Percentiles rank a stretch among this genome's conserved stretches.
Evolutionary conservation across 2,329 filamentous ascomycete genomes (phyloP).

Genomic region (Botryosphaeria agaves): DNA sequence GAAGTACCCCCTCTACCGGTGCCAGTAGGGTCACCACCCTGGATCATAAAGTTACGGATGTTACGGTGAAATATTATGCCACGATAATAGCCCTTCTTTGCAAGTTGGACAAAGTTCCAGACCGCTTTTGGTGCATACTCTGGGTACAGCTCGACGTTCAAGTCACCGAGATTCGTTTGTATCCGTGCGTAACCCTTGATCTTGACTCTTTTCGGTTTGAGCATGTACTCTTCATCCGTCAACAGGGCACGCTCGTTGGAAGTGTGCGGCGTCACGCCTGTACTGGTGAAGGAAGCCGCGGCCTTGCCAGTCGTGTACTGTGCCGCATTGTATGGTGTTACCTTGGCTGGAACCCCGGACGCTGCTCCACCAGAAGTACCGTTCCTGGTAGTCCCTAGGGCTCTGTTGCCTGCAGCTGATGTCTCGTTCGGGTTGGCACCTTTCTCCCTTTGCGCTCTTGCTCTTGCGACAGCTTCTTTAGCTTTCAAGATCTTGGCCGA

Average conservation of each 20-base stretch:
- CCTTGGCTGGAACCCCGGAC: slow-evolving; percentile 13
- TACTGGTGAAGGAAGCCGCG: slow-evolving; percentile 89
- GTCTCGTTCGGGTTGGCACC: slow-evolving; percentile 9
- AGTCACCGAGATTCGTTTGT: slow-evolving; percentile 64
- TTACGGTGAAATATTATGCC: slow-evolving; percentile 79
- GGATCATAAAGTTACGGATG: slow-evolving; percentile 90
- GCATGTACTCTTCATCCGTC: slow-evolving; percentile 91
- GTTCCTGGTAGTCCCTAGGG: slow-evolving; percentile 39
- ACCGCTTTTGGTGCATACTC: slow-evolving; percentile 86
- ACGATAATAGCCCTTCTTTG: slow-evolving; percentile 81
- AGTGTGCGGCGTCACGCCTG: slow-evolving; percentile 81
- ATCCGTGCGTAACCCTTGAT: slow-evolving; percentile 83
- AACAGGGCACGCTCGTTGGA: slow-evolving; percentile 72
- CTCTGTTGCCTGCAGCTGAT: slow-evolving; percentile 11
- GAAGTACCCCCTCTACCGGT: slow-evolving; percentile 77
- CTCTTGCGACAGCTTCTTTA: slow-evolving; percentile 85
- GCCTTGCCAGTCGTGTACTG: slow-evolving; percentile 79
- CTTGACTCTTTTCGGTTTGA: slow-evolving; percentile 78
- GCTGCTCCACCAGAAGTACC: slow-evolving; percentile 20
- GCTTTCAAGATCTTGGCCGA: slow-evolving; percentile 72
- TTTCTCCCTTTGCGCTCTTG: slow-evolving; percentile 50
- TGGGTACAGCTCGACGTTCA: slow-evolving; percentile 79
- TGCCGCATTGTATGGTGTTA: slow-evolving; percentile 63
- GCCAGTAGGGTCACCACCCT: slow-evolving; percentile 86
- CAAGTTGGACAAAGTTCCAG: slow-evolving; percentile 87